phyloP scores from a whole-genome alignment of 2,329 filamentous ascomycete genomes.

The Penicillium sp. region DNA sequence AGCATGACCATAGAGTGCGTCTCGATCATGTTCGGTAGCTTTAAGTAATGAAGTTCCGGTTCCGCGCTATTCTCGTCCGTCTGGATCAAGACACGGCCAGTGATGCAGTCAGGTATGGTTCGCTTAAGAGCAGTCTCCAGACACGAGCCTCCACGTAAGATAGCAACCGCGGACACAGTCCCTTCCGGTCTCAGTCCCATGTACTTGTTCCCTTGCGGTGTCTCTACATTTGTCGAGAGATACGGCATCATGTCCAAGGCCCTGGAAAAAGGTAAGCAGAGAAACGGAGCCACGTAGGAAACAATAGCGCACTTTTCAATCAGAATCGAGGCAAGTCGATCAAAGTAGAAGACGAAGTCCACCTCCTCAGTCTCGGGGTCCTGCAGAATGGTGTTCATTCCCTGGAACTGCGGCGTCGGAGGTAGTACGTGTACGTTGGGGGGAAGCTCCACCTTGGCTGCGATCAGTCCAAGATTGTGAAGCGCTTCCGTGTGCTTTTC shows the following conservation, averaged over 20 bases:
- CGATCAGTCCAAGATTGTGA: constrained; percentile 69
- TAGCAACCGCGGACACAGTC: constrained; percentile 78
- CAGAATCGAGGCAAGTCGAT: constrained; percentile 78
- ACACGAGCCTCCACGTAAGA: constrained; percentile 83
- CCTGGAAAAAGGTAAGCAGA: constrained; percentile 41
- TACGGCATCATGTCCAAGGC: constrained; percentile 77
- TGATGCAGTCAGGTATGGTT: constrained; percentile 88
- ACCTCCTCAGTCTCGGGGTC: constrained; percentile 74
- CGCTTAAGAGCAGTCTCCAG: constrained; percentile 85
- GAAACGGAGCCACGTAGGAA: neutral
- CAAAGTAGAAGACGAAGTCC: constrained; percentile 97
- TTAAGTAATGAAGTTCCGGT: constrained; percentile 87
- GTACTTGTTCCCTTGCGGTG: constrained; percentile 69
- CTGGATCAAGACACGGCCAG: constrained; percentile 85
- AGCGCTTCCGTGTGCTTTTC: constrained; percentile 76
- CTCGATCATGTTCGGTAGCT: constrained; percentile 70
- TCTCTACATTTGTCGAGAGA: constrained; percentile 61
- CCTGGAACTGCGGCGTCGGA: constrained; percentile 75
- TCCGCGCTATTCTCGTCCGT: constrained; percentile 82
- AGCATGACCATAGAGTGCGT: constrained; percentile 78
- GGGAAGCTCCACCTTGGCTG: constrained; percentile 70
- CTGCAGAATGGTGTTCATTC: constrained; percentile 88
- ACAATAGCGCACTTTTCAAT: constrained; percentile 60
- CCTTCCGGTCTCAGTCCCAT: constrained; percentile 68
- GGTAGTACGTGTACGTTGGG: constrained; percentile 71